Evolutionary conservation across 2,329 filamentous ascomycete genomes (phyloP), one percentile per base, ranked within the genome.

Genomic region (Stagonosporopsis tanaceti): DNA sequence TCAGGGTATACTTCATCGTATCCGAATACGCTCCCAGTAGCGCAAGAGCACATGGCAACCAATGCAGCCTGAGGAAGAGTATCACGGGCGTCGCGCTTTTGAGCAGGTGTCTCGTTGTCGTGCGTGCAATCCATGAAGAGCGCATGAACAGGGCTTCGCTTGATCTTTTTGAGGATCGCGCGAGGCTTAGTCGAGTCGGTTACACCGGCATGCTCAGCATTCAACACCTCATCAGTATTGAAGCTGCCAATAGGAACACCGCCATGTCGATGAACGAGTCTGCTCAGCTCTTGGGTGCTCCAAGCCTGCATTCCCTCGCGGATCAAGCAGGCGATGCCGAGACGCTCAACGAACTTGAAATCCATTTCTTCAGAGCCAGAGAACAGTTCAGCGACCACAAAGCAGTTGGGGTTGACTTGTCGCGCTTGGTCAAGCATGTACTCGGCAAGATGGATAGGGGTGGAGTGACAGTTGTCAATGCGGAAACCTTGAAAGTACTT

Each of bases 91-190:
- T 97, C 93, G 38, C 96, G 86, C 77, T 97, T 97, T 77, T 99
- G 94, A 0, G 94, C 92, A 0, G 95, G 95, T 2, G 92, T 90
- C 78, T 99, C 94, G 68, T 99, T 99, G 79, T 99, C 95, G 76
- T 99, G 95, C 0, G 96, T 99, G 77, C 96, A 99, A 75, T 99
- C 96, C 93, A 98, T 98, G 78, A 99, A 97, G 1, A 99, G 81
- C 0, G 94, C 95, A 64, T 97, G 93, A 0, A 98, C 90, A 4
- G 93, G 92, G 3, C 88, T 91, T n/a, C 90, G 89, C 64, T 92
- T 91, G 76, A 99, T 93, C 60, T 85, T 89, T 63, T 89, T 90
- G 64, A 97, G 84, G 17, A 91, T 85, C 67, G 94, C 89, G 34
- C 82, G 80, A 3, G 46, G 35, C 30, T 54, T 44, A 14, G 37